Percentiles rank a stretch among this genome's conserved stretches.
phyloP scores from a whole-genome alignment of 768 basidiomycete species.

The Leucosporidium creatinivorum region DNA sequence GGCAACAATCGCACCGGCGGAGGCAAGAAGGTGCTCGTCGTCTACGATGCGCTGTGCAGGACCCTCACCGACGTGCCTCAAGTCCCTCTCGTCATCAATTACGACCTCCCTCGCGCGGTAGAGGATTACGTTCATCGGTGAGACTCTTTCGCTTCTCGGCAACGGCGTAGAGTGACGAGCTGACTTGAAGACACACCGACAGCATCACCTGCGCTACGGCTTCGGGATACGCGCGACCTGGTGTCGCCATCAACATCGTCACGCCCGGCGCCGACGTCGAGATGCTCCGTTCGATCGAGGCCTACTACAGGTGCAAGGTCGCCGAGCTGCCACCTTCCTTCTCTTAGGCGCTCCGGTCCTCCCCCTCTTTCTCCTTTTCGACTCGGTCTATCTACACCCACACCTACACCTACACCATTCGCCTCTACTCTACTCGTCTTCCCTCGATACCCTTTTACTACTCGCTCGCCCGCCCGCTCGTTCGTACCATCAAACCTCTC shows the following conservation, averaged over 20 bases:
- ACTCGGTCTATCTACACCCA: background rate
- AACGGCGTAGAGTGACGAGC: background rate
- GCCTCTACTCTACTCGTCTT: too few relatives aligned
- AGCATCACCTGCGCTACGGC: constrained; percentile 83
- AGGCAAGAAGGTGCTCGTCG: constrained; percentile 68
- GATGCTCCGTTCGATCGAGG: constrained; percentile 96
- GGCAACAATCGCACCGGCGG: constrained; percentile 47
- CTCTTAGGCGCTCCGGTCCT: background rate
- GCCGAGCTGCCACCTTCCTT: background rate
- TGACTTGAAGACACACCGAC: constrained; percentile 2
- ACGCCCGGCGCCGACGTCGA: constrained; percentile 53
- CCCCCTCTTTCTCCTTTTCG: background rate
- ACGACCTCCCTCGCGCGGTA: constrained; percentile 86
- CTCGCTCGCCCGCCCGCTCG: too few relatives aligned
- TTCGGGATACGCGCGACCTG: constrained; percentile 74
- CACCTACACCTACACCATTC: too few relatives aligned
- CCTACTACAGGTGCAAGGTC: constrained; percentile 59
- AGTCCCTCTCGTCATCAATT: constrained; percentile 90
- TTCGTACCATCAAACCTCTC: too few relatives aligned
- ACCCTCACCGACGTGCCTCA: constrained; percentile 66
- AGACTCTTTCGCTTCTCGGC: constrained; percentile 3
- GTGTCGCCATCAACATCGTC: constrained; percentile 91
- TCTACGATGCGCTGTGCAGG: constrained; percentile 91
- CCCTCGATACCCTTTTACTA: too few relatives aligned
- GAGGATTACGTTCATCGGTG: constrained; percentile 96